A percentile compares a stretch with the other conserved stretches of the same genome.
Conservation (phyloP, 2,329 filamentous ascomycete species). For the Ascomycota sp. region DNA sequence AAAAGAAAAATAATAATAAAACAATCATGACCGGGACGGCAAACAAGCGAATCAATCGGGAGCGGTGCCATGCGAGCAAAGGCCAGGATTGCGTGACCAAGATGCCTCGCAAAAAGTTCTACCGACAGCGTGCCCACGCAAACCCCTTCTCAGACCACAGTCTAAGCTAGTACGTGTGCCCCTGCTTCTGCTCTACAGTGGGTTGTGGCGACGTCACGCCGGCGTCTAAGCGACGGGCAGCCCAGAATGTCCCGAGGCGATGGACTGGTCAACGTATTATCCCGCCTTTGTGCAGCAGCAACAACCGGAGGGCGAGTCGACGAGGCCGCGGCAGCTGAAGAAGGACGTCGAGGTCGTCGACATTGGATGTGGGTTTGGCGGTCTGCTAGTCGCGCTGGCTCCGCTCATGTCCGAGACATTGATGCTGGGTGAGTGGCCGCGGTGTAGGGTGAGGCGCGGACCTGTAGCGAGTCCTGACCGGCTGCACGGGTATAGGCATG, state of each 20-base stretch:
- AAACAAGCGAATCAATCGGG: slow-evolving; percentile 44
- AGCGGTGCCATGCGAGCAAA: slow-evolving; percentile 38
- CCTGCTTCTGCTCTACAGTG: no score
- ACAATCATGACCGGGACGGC: slow-evolving; percentile 9
- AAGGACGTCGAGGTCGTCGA: slow-evolving; percentile 81
- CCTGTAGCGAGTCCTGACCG: neutral
- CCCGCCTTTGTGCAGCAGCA: slow-evolving; percentile 42
- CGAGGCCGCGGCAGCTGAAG: slow-evolving; percentile 9
- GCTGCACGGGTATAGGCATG: slow-evolving; percentile 35
- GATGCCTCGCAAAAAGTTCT: slow-evolving; percentile 87
- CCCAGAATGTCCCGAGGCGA: slow-evolving; percentile 55
- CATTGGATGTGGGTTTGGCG: slow-evolving; percentile 93
- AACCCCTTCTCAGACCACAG: slow-evolving; percentile 95
- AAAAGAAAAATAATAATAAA: neutral
- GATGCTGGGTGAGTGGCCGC: slow-evolving; percentile 44
- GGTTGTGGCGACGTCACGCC: no score
- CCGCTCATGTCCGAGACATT: slow-evolving; percentile 64
- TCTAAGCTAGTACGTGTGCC: slow-evolving; percentile 52
- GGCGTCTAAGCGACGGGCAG: slow-evolving; percentile 28
- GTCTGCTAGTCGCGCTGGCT: slow-evolving; percentile 67
- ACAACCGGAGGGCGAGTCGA: no score
- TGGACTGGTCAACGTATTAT: slow-evolving; percentile 82
- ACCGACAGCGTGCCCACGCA: slow-evolving; percentile 86
- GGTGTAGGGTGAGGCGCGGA: neutral
- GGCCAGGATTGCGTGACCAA: slow-evolving; percentile 31